Evolutionary conservation across 208 protist species (phyloP), one percentile per base, ranked within the genome.

Genomic region (Trypanosoma boissoni): DNA sequence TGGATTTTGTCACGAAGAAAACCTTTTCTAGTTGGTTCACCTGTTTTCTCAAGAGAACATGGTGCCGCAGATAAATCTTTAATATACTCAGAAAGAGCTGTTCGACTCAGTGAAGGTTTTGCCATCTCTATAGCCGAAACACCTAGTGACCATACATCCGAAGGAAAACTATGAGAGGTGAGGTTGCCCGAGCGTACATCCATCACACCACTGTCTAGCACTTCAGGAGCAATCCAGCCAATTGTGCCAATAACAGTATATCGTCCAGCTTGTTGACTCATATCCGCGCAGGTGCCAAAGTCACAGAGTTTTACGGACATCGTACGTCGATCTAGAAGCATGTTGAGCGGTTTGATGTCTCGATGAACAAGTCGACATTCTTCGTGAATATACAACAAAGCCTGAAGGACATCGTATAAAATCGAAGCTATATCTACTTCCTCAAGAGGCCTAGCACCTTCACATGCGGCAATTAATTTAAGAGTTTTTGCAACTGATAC

Each of bases 361-460:
- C 78, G 73, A 49, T 89, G 86, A 39, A 78, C 76, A 14, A 73
- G 44, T 9, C 50, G 60, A 24, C 73, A 83, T 3, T 58, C 64
- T 16, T 80, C 52, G 59, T 97, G 89, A 9, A 96, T 63, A 48
- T 90, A 94, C 4, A 67, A 45, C 12, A 97, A 63, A 23, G 71
- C 78, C 18, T 64, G 58, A 14, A 91, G 65, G 9, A 76, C 68
- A 49, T 88, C 78, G 54, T 60, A 76, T 1, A 58, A 56, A n/a
- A 88, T 51, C 6, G 64, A 64, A n/a, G 80, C 75, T 28, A 90
- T 79, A 14, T 86, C 56, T 6, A 39, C 20, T 51, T 94, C 84
- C 23, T 32, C 36, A 32, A 94, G 61, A n/a, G 26, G 57, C 8
- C 55, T 43, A 41, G 28, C 20, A 36, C 36, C 21, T 57, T 63